A percentile compares a stretch with the other conserved stretches of the same genome.
Evolutionary conservation across 306 rosid species (phyloP).

Genomic region (Rosa chinensis): DNA sequence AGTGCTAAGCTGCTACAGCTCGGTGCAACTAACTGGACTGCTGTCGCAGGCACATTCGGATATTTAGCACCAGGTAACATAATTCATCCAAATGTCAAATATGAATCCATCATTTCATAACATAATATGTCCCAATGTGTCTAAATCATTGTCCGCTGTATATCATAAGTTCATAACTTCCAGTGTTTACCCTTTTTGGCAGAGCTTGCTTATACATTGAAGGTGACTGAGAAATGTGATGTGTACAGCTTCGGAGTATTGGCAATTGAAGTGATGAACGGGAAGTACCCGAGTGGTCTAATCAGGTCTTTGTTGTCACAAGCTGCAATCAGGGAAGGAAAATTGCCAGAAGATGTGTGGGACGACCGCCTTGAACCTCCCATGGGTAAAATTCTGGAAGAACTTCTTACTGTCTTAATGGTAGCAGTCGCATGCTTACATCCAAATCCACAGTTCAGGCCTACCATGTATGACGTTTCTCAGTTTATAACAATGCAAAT

Average conservation of each 20-base stretch:
- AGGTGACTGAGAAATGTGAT: too few relatives aligned
- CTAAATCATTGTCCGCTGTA: not conserved
- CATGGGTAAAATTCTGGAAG: slow-evolving; percentile 13
- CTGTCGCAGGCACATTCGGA: slow-evolving; percentile 43
- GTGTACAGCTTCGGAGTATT: too few relatives aligned
- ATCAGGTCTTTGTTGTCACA: slow-evolving; percentile 14
- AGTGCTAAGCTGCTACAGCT: slow-evolving; percentile 29
- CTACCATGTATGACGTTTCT: slow-evolving; percentile 35
- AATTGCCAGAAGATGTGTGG: slow-evolving; percentile 22
- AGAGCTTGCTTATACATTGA: too few relatives aligned
- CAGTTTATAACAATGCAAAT: slow-evolving; percentile 14
- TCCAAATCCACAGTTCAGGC: slow-evolving; percentile 28
- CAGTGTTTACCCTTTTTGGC: not conserved
- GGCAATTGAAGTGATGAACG: slow-evolving; percentile 1
- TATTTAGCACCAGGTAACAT: slow-evolving; percentile 48
- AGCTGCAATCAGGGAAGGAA: not conserved
- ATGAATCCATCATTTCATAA: not conserved
- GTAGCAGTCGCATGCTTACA: slow-evolving; percentile 36
- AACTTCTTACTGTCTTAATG: slow-evolving; percentile 18
- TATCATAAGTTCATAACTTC: not conserved
- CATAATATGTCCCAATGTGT: not conserved
- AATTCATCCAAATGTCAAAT: not conserved
- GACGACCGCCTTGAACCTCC: slow-evolving; percentile 36
- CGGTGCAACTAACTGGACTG: slow-evolving; percentile 38
- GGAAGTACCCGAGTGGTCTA: slow-evolving; percentile 33